Percentiles rank a stretch among this genome's conserved stretches.
Conservation (phyloP, 257 asterid genomes). For the Salvia hispanica region DNA sequence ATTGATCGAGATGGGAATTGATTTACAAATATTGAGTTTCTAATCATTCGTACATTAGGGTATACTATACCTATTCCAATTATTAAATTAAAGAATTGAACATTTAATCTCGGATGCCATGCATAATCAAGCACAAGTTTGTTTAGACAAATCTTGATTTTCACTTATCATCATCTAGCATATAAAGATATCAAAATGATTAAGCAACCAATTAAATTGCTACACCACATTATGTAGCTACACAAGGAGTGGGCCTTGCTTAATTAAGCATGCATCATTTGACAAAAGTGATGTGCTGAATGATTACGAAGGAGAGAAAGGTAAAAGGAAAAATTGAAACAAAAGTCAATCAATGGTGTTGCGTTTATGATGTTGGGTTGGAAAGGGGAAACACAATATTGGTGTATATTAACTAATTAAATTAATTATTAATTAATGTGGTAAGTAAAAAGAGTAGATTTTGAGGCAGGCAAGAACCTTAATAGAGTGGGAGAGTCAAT, state of each 20-base stretch:
- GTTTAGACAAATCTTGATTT: slow-evolving; percentile 3
- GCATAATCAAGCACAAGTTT: neutral
- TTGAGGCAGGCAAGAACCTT: slow-evolving; percentile 30
- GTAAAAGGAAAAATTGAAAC: neutral
- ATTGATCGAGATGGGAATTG: no score
- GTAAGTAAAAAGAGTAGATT: slow-evolving; percentile 23
- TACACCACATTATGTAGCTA: neutral
- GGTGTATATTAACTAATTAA: slow-evolving; percentile 17
- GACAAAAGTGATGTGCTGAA: neutral
- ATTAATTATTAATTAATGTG: neutral
- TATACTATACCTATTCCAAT: no score
- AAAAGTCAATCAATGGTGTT: slow-evolving; percentile 22
- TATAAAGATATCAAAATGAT: neutral
- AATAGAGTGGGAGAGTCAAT: slow-evolving; percentile 61
- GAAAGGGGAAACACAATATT: slow-evolving; percentile 8
- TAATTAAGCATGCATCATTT: neutral
- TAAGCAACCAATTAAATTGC: neutral
- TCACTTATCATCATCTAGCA: neutral
- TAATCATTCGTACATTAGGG: neutral
- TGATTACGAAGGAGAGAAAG: neutral
- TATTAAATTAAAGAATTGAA: no score
- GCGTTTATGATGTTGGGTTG: slow-evolving; percentile 25
- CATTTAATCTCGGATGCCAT: no score
- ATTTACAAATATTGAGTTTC: neutral
- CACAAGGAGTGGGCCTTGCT: slow-evolving; percentile 12